Percentiles rank a stretch among this genome's conserved stretches.
phyloP scores from a whole-genome alignment of 306 rosid species.

The Amphicarpaea edgeworthii region DNA sequence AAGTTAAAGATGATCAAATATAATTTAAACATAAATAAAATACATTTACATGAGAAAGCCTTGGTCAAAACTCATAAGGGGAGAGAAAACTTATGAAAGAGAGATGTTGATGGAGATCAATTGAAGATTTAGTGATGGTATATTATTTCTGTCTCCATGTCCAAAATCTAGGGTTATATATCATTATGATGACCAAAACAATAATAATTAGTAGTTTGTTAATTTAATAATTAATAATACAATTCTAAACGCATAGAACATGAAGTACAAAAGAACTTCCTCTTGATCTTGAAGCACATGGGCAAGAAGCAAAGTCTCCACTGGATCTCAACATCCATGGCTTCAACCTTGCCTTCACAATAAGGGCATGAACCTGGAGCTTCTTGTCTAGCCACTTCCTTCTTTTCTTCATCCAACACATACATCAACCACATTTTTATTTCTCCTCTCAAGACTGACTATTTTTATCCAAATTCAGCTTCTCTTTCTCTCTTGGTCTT shows the following conservation, averaged over 20 bases:
- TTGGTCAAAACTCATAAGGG: not conserved
- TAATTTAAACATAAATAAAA: not conserved
- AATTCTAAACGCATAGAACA: constrained; percentile 74
- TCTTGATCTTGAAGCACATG: constrained; percentile 77
- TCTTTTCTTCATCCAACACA: constrained; percentile 74
- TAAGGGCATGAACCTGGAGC: constrained; percentile 86
- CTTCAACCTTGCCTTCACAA: constrained; percentile 84
- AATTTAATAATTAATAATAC: not conserved
- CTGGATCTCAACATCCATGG: constrained; percentile 73
- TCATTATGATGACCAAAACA: not conserved
- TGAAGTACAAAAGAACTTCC: constrained; percentile 72
- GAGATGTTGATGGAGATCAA: not conserved
- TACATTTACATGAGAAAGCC: constrained; percentile 15
- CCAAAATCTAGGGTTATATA: constrained; percentile 3
- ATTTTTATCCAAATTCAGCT: constrained; percentile 5
- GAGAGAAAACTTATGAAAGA: not conserved
- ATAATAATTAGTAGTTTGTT: not conserved
- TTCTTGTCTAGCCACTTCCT: constrained; percentile 72
- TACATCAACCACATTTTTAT: constrained; percentile 72
- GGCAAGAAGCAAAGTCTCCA: constrained; percentile 79
- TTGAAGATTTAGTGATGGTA: not conserved
- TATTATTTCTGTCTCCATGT: not conserved
- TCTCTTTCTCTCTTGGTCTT: not conserved
- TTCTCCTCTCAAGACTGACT: constrained; percentile 39
- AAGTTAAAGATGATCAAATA: not conserved